Evolutionary conservation across 345 rosid species (phyloP).

Genomic region (Dovyalis caffra): DNA sequence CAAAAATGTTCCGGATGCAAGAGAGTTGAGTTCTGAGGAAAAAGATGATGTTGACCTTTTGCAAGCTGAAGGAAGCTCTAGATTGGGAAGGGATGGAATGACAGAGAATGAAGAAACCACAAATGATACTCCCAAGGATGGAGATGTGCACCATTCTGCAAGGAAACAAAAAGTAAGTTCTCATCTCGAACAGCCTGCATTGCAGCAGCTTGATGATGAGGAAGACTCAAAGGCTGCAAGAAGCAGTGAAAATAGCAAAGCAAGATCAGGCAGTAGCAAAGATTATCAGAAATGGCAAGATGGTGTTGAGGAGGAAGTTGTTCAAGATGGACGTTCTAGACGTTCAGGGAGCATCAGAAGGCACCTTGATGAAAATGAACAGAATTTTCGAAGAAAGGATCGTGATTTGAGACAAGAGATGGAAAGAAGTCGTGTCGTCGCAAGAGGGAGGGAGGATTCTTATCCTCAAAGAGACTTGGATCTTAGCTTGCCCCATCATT

Average conservation of each 20-base stretch:
- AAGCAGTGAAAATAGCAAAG: constrained; percentile 90
- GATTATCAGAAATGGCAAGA: constrained; percentile 67
- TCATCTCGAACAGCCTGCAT: constrained; percentile 37
- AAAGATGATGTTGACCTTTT: constrained; percentile 46
- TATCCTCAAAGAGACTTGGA: constrained; percentile 59
- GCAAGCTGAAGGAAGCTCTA: constrained; percentile 47
- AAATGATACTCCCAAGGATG: constrained; percentile 32
- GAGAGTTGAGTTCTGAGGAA: constrained; percentile 52
- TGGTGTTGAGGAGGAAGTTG: constrained; percentile 79
- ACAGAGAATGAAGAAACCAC: constrained; percentile 24
- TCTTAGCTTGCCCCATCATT: constrained; percentile 34
- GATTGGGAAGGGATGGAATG: constrained; percentile 44
- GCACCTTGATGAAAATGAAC: constrained; percentile 55
- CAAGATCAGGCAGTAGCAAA: constrained; percentile 78
- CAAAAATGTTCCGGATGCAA: constrained; percentile 37
- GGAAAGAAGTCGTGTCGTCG: constrained; percentile 48
- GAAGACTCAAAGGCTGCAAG: constrained; percentile 79
- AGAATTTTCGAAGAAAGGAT: constrained; percentile 54
- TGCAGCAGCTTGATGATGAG: constrained; percentile 58
- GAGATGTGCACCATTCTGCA: constrained; percentile 19
- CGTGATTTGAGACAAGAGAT: constrained; percentile 55
- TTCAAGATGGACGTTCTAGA: constrained; percentile 53
- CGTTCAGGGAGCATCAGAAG: constrained; percentile 42
- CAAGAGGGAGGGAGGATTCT: constrained; percentile 58
- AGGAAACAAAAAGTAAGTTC: constrained; percentile 45